These are phyloP conservation scores for Oryza brachyantha DNA, from an alignment of 176 grass and related monocot species.

Conservation along the genomic window DNA sequence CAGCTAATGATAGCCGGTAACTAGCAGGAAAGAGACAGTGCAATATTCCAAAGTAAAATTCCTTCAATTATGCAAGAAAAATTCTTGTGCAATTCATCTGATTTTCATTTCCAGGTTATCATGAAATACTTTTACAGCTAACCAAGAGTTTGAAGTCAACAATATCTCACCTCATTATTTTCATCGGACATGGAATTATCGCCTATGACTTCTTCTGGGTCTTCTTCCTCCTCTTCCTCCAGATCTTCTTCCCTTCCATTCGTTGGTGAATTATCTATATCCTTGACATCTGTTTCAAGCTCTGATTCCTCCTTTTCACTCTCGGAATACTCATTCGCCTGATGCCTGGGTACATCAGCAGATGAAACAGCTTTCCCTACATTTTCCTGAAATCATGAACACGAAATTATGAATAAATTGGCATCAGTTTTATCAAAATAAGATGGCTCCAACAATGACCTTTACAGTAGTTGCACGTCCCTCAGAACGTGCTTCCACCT, in stretches of 20 bases:
- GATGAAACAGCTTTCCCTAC: slow-evolving; percentile 31
- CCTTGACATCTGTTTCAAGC: slow-evolving; percentile 56
- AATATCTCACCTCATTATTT: slow-evolving; percentile 42
- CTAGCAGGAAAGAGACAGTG: not conserved
- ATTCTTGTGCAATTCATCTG: not conserved
- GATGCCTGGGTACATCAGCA: slow-evolving; percentile 26
- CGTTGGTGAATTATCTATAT: slow-evolving; percentile 39
- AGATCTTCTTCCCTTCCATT: slow-evolving; percentile 42
- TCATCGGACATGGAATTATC: slow-evolving; percentile 45
- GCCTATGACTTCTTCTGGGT: slow-evolving; percentile 30
- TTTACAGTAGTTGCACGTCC: slow-evolving; percentile 37
- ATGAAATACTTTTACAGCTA: not conserved
- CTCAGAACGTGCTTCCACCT: slow-evolving; percentile 45
- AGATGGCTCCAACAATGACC: slow-evolving; percentile 5
- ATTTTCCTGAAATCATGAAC: slow-evolving; percentile 33
- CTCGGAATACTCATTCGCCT: slow-evolving; percentile 45
- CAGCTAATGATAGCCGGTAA: not conserved
- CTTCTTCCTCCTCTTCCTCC: slow-evolving; percentile 56
- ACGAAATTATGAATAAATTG: slow-evolving; percentile 16
- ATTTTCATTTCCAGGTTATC: not conserved
- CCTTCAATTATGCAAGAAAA: not conserved
- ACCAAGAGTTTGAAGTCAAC: not conserved
- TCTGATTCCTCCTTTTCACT: slow-evolving; percentile 53
- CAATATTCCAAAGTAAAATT: slow-evolving; percentile 11
- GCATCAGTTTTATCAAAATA: slow-evolving; percentile 1